These are phyloP conservation scores for Noccaea caerulescens DNA, from an alignment of 345 rosid genomes.

Conservation along the genomic window DNA sequence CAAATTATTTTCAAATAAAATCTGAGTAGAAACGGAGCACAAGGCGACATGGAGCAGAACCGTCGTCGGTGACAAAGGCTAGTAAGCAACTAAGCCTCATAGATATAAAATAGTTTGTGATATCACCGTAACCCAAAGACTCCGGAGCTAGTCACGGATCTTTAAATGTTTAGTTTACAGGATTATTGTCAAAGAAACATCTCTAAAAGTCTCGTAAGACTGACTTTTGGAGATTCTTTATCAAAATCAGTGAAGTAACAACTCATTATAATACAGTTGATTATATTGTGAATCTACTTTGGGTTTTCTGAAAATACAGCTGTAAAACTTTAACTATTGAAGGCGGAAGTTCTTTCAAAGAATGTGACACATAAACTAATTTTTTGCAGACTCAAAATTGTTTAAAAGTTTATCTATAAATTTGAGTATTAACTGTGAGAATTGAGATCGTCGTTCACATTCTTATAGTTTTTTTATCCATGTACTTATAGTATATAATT, in stretches of 20 bases:
- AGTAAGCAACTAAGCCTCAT: no score
- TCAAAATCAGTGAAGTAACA: conserved; percentile 38
- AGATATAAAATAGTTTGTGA: no score
- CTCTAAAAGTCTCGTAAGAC: not conserved
- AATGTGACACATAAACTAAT: conserved; percentile 18
- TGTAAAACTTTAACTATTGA: conserved; percentile 28
- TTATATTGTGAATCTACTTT: not conserved
- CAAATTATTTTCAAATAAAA: not conserved
- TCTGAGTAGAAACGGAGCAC: no score
- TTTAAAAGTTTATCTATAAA: not conserved
- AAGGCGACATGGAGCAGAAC: no score
- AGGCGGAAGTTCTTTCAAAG: conserved; percentile 12
- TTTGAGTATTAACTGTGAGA: not conserved
- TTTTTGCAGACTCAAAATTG: conserved; percentile 5
- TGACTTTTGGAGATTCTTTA: conserved; percentile 24
- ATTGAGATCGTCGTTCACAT: conserved; percentile 13
- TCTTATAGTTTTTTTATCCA: not conserved
- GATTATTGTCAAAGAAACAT: conserved; percentile 29
- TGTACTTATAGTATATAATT: conserved; percentile 2
- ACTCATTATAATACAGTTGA: conserved; percentile 18
- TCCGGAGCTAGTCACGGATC: conserved; percentile 20
- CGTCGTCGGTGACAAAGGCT: no score
- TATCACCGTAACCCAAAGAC: not conserved
- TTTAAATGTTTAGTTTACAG: conserved; percentile 5
- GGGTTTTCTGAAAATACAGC: conserved; percentile 3